Percentiles rank a stretch among this genome's conserved stretches.
These are phyloP conservation scores for Calonectria montana DNA, from an alignment of 2,329 filamentous ascomycete genomes.

Conservation along the genomic window DNA sequence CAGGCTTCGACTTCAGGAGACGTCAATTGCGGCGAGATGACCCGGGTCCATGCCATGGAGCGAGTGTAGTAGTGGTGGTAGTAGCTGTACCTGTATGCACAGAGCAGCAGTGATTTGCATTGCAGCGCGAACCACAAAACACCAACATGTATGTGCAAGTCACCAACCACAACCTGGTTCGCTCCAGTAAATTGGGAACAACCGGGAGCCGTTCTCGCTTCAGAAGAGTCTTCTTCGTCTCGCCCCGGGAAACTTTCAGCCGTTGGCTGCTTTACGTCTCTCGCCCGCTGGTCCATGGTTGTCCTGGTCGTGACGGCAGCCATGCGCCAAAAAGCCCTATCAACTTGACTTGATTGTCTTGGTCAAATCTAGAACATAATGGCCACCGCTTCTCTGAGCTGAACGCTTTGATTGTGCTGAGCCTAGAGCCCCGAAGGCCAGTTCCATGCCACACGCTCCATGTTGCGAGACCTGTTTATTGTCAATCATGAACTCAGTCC, in stretches of 20 bases:
- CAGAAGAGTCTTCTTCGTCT: neutral
- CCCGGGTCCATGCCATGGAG: neutral
- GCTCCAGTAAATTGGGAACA: neutral
- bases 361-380: slow-evolving; percentile 28
- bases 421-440: slow-evolving; percentile 13
- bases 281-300: slow-evolving; percentile 14
- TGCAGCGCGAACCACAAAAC: neutral
- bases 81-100: neutral
- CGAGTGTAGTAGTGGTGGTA: neutral
- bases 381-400: slow-evolving; percentile 27
- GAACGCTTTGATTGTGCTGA: slow-evolving; percentile 32
- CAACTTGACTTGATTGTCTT: slow-evolving; percentile 17
- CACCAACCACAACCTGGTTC: neutral
- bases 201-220: neutral
- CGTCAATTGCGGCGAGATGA: neutral
- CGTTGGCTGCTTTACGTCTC: slow-evolving; percentile 7
- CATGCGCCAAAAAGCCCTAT: slow-evolving; percentile 21
- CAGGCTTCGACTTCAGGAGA: slow-evolving; percentile 7
- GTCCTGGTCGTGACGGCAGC: slow-evolving; percentile 13
- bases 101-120: neutral
- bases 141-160: too few relatives aligned
- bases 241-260: neutral
- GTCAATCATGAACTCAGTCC: slow-evolving; percentile 37
- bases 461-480: slow-evolving; percentile 21
- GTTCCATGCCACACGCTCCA: slow-evolving; percentile 35